Conservation (phyloP, 495 filamentous ascomycete genomes). For the Physcia stellaris region DNA sequence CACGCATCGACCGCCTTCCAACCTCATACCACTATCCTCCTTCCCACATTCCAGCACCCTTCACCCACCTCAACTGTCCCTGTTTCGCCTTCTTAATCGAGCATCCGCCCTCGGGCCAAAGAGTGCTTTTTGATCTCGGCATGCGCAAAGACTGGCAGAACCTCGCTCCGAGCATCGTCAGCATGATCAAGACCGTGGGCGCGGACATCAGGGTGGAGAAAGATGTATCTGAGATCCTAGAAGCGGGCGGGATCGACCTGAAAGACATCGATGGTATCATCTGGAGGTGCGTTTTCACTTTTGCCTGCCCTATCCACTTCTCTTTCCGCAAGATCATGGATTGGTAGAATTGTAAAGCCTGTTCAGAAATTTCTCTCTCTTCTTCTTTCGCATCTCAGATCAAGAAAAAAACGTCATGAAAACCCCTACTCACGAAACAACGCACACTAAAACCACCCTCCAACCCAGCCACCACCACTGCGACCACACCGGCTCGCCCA, state of each 20-base stretch:
- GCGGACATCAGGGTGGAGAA: conserved; percentile 26
- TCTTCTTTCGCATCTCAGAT: too few relatives aligned
- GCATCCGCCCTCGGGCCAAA: conserved; percentile 31
- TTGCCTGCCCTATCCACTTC: neutral
- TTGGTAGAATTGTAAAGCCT: too few relatives aligned
- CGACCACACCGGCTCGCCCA: conserved; percentile 46
- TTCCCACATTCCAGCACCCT: conserved; percentile 23
- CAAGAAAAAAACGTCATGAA: too few relatives aligned
- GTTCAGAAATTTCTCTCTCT: too few relatives aligned
- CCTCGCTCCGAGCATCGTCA: conserved; percentile 21
- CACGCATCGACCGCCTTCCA: conserved; percentile 20
- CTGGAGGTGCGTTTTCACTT: conserved; percentile 23
- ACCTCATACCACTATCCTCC: conserved; percentile 24
- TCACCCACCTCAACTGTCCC: conserved; percentile 18
- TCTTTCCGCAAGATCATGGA: too few relatives aligned
- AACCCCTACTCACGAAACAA: too few relatives aligned
- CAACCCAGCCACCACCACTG: conserved; percentile 46
- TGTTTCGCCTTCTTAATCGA: conserved; percentile 41
- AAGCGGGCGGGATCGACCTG: conserved; percentile 30
- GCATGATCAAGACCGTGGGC: conserved; percentile 12
- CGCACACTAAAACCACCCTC: too few relatives aligned
- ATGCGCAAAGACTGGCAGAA: conserved; percentile 38
- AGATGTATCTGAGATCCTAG: conserved; percentile 36
- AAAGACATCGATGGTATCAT: conserved; percentile 39
- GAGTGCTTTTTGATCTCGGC: conserved; percentile 53